Conservation (phyloP, 129 eudicot species). For the Dittrichia graveolens region DNA sequence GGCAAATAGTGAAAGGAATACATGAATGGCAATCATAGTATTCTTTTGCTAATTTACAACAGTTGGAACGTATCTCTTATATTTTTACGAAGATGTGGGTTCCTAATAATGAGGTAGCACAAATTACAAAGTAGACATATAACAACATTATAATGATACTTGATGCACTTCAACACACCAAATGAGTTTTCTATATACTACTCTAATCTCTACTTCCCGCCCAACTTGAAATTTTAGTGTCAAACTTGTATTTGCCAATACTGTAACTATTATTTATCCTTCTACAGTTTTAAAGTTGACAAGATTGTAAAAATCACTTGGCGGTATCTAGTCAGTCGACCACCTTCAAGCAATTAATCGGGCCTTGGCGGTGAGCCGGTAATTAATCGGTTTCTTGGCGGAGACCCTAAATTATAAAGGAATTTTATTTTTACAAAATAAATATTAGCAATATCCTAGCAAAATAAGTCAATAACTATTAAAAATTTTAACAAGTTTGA, state of each 20-base stretch:
- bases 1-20: not conserved
- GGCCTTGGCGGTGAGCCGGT: no score
- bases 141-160: not conserved
- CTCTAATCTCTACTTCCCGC: not conserved
- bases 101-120: not conserved
- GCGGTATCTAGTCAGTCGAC: no score
- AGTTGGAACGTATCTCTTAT: not conserved
- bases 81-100: not conserved
- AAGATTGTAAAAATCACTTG: no score
- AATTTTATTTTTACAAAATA: no score
- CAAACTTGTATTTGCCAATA: conserved; percentile 3
- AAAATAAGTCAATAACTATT: no score
- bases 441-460: no score
- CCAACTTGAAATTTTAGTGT: conserved; percentile 1
- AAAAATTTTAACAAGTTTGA: no score
- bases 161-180: not conserved
- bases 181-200: not conserved
- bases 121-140: not conserved
- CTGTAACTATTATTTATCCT: not conserved
- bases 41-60: not conserved
- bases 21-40: not conserved
- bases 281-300: not conserved
- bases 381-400: no score
- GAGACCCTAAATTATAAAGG: no score
- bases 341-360: no score